Percentiles rank a stretch among this genome's conserved stretches.
Evolutionary conservation across 768 basidiomycete species (phyloP).

Genomic region (Lyophyllum semitale): DNA sequence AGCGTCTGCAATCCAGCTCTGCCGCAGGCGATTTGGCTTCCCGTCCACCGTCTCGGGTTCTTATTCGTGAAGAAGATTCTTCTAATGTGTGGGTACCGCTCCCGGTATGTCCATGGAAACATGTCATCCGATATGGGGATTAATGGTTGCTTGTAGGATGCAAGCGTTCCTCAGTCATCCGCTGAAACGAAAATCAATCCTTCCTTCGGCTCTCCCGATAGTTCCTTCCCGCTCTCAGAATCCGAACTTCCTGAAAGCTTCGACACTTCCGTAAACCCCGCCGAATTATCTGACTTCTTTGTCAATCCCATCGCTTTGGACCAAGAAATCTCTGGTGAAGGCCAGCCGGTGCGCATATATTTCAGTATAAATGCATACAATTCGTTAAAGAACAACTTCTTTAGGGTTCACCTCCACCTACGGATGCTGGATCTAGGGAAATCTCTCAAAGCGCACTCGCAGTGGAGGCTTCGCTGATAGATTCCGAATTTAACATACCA

Average conservation of each 20-base stretch:
- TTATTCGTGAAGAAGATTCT: background rate
- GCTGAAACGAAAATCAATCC: background rate
- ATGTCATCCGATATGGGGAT: background rate
- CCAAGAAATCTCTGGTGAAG: background rate
- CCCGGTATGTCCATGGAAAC: background rate
- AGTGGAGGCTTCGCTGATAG: background rate
- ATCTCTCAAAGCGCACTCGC: background rate
- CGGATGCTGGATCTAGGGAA: background rate
- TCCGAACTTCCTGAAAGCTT: slow-evolving; percentile 26
- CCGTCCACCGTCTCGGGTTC: background rate
- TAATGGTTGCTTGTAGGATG: slow-evolving; percentile 3
- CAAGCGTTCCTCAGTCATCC: background rate
- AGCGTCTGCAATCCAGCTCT: background rate
- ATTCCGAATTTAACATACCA: background rate
- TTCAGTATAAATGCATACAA: background rate
- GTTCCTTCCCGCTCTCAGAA: slow-evolving; percentile 27
- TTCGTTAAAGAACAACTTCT: background rate
- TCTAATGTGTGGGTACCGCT: background rate
- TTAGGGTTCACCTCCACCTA: background rate
- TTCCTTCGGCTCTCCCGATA: slow-evolving; percentile 16
- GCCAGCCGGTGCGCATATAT: slow-evolving; percentile 13
- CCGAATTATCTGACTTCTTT: slow-evolving; percentile 5
- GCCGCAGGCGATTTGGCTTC: background rate
- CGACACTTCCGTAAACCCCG: slow-evolving; percentile 19
- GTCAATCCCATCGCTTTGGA: background rate